Conservation (phyloP, 208 protist species). For the Trypanosoma melophagium region DNA sequence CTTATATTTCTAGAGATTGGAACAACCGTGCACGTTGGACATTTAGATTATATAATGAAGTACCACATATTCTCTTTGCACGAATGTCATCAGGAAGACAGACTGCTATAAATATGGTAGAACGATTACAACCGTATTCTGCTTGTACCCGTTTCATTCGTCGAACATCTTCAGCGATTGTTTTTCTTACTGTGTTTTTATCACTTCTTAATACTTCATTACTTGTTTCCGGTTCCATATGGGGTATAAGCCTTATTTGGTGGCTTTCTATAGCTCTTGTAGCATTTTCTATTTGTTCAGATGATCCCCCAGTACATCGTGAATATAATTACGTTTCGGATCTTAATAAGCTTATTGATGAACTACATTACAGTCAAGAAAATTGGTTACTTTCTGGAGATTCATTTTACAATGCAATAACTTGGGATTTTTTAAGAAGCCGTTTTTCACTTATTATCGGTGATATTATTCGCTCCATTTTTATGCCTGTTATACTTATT, state of each 20-base stretch:
- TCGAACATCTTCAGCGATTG: conserved; percentile 51
- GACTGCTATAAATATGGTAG: conserved; percentile 55
- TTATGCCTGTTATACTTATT: conserved; percentile 61
- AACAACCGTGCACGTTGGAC: conserved; percentile 53
- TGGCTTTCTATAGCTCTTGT: conserved; percentile 70
- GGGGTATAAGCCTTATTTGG: conserved; percentile 63
- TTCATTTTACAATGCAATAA: conserved; percentile 54
- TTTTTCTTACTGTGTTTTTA: conserved; percentile 47
- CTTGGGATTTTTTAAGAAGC: conserved; percentile 52
- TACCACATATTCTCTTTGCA: conserved; percentile 59
- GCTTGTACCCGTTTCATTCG: conserved; percentile 51
- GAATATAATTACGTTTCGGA: conserved; percentile 72
- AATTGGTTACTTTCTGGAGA: conserved; percentile 73
- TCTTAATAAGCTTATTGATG: conserved; percentile 44
- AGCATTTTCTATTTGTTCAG: conserved; percentile 47
- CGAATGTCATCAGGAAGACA: conserved; percentile 49
- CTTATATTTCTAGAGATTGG: conserved; percentile 58
- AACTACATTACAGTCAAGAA: conserved; percentile 45
- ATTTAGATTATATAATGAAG: conserved; percentile 88
- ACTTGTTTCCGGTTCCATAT: conserved; percentile 54
- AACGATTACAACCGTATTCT: conserved; percentile 43
- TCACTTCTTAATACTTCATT: conserved; percentile 78
- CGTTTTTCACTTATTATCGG: conserved; percentile 41
- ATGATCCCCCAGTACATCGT: conserved; percentile 45
- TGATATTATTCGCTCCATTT: conserved; percentile 45